These are phyloP conservation scores for Barbatosphaeria neglecta DNA, from an alignment of 495 filamentous ascomycete species.

Conservation along the genomic window DNA sequence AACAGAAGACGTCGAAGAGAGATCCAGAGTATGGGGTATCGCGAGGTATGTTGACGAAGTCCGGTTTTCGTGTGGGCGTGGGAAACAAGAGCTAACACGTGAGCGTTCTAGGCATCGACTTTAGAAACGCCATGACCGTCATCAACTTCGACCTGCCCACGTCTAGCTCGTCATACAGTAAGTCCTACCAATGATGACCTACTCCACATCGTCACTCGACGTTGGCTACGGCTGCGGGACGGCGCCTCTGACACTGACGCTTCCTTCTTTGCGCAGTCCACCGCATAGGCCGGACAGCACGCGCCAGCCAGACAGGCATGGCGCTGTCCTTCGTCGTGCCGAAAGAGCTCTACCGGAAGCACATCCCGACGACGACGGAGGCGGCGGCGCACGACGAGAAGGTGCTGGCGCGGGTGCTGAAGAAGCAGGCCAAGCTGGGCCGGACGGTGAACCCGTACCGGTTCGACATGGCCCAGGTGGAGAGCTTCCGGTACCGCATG, in stretches of 20 bases:
- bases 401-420: conserved; percentile 60
- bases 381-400: conserved; percentile 72
- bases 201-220: too few relatives aligned
- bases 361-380: conserved; percentile 68
- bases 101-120: conserved; percentile 65
- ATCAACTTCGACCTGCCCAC: conserved; percentile 94
- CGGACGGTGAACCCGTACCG: conserved; percentile 76
- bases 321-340: conserved; percentile 91
- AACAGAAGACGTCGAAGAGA: conserved; percentile 16
- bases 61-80: too few relatives aligned
- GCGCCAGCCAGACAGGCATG: conserved; percentile 83
- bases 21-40: conserved; percentile 88
- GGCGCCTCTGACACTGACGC: too few relatives aligned
- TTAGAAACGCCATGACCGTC: conserved; percentile 86
- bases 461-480: conserved; percentile 89
- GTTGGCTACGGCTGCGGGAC: too few relatives aligned
- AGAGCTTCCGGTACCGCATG: conserved; percentile 90
- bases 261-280: conserved; percentile 45
- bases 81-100: neutral
- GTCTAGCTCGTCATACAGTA: conserved; percentile 73
- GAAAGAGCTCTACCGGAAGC: conserved; percentile 66
- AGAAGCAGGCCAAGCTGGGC: conserved; percentile 58
- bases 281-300: conserved; percentile 85
- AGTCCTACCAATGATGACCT: conserved; percentile 13
- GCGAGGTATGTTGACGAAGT: too few relatives aligned